Evolutionary conservation across 805 yeast species (phyloP), one percentile per base, ranked within the genome.

Genomic region (Dipodascus geniculatus): DNA sequence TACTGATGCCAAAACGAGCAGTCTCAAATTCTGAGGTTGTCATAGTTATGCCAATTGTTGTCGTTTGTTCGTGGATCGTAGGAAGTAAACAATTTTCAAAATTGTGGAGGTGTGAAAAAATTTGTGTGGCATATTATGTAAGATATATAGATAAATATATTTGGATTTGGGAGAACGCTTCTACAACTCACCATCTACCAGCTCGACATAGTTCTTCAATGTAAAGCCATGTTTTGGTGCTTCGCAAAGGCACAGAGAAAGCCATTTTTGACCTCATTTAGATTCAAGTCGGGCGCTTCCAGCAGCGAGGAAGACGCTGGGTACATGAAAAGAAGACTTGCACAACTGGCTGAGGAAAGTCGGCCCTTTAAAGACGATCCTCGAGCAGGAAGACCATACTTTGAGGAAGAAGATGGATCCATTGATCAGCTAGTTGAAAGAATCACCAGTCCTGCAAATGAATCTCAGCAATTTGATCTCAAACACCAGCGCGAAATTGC

Each of bases 321-420:
- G 6, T 60, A 60, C 35, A 62, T 75, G 69, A 65, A 56, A 48
- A 61, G 69, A 17, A 61, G 76, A 23, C 58, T 75, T 20, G 69
- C 68, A 53, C 74, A 71, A 50, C 57, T 76, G 19, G 72, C 76
- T 0, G 78, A 74, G 55, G 69, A 73, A 35, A 75, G 78, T 1
- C 52, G 58, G 1, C 72, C 71, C 1, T 50, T 60, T 0, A 55
- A 59, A 8, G 73, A 63, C 48, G 74, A 72, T 55, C 68, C 73
- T 0, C 52, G 20, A 1, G 70, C 73, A 0, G 75, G 76, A 3
- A 61, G 14, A 55, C 19, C 48, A 4, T 49, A 44, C 44, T 52
- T 22, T 19, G 44, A 33, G 31, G 52, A 22, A 20, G 55, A 53
- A 22, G 28, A 49, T 22, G 42, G 42, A 17, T 48, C 19, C 3